A percentile compares a stretch with the other conserved stretches of the same genome.
Evolutionary conservation across 768 basidiomycete species (phyloP).

Genomic region (Russula sp.): DNA sequence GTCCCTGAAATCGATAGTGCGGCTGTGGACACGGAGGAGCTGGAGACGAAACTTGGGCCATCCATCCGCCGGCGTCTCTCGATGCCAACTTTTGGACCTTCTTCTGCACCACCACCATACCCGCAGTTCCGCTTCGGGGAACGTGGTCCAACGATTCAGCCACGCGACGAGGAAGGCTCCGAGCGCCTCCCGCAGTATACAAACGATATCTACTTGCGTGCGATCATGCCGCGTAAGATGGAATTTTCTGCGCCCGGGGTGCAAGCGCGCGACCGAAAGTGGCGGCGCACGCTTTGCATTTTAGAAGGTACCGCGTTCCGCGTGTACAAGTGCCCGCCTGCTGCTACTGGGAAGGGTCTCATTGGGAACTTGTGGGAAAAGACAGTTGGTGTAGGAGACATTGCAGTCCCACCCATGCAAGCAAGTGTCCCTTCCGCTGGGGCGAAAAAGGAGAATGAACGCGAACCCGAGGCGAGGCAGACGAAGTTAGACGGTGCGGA

Average conservation of each 20-base stretch:
- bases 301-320: slow-evolving; percentile 88
- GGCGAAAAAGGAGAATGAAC: slow-evolving; percentile 28
- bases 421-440: slow-evolving; percentile 25
- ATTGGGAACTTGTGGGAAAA: slow-evolving; percentile 76
- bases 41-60: slow-evolving; percentile 25
- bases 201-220: slow-evolving; percentile 75
- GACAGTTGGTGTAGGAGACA: slow-evolving; percentile 66
- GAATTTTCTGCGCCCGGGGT: slow-evolving; percentile 83
- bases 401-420: slow-evolving; percentile 25
- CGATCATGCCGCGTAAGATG: slow-evolving; percentile 83
- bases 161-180: slow-evolving; percentile 74
- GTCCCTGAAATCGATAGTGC: not conserved
- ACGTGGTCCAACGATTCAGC: slow-evolving; percentile 30
- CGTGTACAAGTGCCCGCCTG: slow-evolving; percentile 53
- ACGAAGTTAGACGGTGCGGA: slow-evolving; percentile 4
- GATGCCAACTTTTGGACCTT: slow-evolving; percentile 58
- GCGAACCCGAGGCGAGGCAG: slow-evolving; percentile 22
- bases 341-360: slow-evolving; percentile 38
- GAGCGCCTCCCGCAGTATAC: slow-evolving; percentile 78
- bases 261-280: slow-evolving; percentile 85
- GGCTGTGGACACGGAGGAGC: slow-evolving; percentile 1
- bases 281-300: slow-evolving; percentile 83
- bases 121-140: slow-evolving; percentile 37
- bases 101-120: slow-evolving; percentile 62
- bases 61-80: slow-evolving; percentile 56